These are phyloP conservation scores for Chytriomyces sp. DNA, from an alignment of 192 early-diverging fungal genomes.

Conservation along the genomic window DNA sequence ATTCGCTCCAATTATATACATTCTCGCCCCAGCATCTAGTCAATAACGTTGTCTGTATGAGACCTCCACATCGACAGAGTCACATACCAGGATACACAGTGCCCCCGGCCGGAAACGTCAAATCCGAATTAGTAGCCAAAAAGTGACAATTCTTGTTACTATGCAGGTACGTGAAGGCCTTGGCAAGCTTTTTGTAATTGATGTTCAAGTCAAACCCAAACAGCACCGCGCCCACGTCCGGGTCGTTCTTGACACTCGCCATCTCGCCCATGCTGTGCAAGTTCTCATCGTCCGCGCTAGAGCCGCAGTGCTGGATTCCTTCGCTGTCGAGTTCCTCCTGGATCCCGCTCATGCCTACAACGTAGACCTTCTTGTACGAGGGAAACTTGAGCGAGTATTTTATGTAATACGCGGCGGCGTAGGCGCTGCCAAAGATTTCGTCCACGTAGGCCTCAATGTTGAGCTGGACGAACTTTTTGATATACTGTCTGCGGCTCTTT, in stretches of 20 bases:
- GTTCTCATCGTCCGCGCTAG: conserved; percentile 53
- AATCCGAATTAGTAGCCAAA: conserved; percentile 91
- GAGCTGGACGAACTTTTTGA: conserved; percentile 79
- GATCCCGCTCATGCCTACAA: conserved; percentile 89
- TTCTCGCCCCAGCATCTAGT: too few species aligned
- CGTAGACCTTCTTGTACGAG: conserved; percentile 85
- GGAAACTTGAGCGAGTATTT: conserved; percentile 81
- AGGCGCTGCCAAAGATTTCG: conserved; percentile 92
- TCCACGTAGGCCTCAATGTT: conserved; percentile 76
- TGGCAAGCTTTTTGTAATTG: conserved; percentile 91
- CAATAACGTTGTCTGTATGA: not conserved
- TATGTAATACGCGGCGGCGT: conserved; percentile 91
- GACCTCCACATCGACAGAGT: not conserved
- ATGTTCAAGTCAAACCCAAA: conserved; percentile 91
- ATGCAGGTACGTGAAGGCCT: conserved; percentile 83
- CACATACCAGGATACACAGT: conserved; percentile 70
- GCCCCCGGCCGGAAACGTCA: conserved; percentile 82
- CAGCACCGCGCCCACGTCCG: conserved; percentile 84
- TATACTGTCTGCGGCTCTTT: conserved; percentile 78
- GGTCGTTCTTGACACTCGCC: conserved; percentile 61
- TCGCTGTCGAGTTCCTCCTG: conserved; percentile 78
- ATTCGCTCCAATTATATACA: too few species aligned
- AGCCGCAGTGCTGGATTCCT: conserved; percentile 69
- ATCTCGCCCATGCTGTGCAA: conserved; percentile 57
- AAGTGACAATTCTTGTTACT: conserved; percentile 76